Conservation (phyloP, 805 yeast species). For the Komagataella phaffii region DNA sequence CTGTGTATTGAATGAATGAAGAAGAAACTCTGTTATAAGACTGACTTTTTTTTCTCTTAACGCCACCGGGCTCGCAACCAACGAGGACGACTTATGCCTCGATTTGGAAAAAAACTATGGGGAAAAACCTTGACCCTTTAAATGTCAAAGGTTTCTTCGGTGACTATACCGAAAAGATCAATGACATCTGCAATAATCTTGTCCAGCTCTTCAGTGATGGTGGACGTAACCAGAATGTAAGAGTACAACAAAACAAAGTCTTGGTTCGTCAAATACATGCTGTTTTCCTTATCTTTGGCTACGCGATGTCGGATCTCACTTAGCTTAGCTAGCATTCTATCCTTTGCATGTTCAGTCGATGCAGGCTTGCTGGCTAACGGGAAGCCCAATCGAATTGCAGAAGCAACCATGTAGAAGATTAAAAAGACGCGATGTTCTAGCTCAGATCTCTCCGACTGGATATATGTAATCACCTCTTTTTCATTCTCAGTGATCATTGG, state of each 20-base stretch:
- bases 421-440: conserved; percentile 61
- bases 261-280: conserved; percentile 32
- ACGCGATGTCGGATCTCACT: conserved; percentile 36
- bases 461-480: conserved; percentile 36
- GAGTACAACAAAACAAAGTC: conserved; percentile 71
- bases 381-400: conserved; percentile 61
- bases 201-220: conserved; percentile 53
- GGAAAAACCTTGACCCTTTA: conserved; percentile 6
- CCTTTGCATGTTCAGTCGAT: conserved; percentile 62
- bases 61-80: not conserved
- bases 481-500: conserved; percentile 40
- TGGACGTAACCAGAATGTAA: conserved; percentile 57
- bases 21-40: not conserved
- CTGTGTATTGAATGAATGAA: not conserved
- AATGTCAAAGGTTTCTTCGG: conserved; percentile 45
- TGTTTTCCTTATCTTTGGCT: conserved; percentile 13
- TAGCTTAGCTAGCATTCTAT: conserved; percentile 51
- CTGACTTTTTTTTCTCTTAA: not conserved
- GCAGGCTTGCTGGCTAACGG: conserved; percentile 74
- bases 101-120: not conserved
- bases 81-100: not conserved
- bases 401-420: conserved; percentile 66
- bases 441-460: conserved; percentile 48
- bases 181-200: conserved; percentile 40
- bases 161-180: conserved; percentile 50